These are phyloP conservation scores for Candolleomyces aberdarensis DNA, from an alignment of 768 basidiomycete species.

Conservation along the genomic window DNA sequence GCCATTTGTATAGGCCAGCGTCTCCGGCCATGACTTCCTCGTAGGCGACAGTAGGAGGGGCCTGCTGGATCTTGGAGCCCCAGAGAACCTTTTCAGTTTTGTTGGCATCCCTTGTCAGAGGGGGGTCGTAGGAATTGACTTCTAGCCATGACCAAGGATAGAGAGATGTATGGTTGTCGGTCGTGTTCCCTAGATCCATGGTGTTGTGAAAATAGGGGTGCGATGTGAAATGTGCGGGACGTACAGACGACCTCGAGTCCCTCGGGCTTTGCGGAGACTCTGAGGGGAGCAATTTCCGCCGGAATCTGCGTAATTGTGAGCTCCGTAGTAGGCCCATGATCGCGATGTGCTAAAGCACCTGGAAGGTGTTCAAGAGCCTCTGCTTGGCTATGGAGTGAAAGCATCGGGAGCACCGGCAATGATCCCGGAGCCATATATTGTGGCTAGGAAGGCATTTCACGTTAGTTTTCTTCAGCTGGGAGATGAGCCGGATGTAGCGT, in stretches of 20 bases:
- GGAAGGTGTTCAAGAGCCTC: slow-evolving; percentile 81
- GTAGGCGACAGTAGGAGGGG: slow-evolving; percentile 73
- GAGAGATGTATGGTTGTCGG: slow-evolving; percentile 66
- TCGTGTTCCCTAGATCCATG: slow-evolving; percentile 47
- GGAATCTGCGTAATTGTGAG: slow-evolving; percentile 57
- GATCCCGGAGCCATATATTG: slow-evolving; percentile 88
- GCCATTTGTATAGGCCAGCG: slow-evolving; percentile 78
- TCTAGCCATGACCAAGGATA: slow-evolving; percentile 89
- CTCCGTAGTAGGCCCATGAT: neutral
- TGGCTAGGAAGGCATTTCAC: slow-evolving; percentile 49
- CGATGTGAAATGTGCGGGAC: slow-evolving; percentile 20
- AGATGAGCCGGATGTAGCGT: slow-evolving; percentile 24
- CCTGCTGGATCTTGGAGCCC: slow-evolving; percentile 71
- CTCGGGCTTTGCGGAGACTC: slow-evolving; percentile 50
- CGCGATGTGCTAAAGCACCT: slow-evolving; percentile 40
- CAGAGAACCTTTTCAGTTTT: slow-evolving; percentile 63
- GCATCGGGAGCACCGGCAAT: slow-evolving; percentile 85
- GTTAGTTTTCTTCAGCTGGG: neutral
- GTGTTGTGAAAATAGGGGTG: neutral
- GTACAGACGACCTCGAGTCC: slow-evolving; percentile 77
- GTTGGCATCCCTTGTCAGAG: slow-evolving; percentile 19
- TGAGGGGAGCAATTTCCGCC: slow-evolving; percentile 60
- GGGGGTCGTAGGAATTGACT: slow-evolving; percentile 78
- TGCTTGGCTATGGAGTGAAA: slow-evolving; percentile 90
- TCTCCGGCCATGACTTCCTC: slow-evolving; percentile 67